Conservation (phyloP, 495 filamentous ascomycete species). For the Articulospora tetracladia region DNA sequence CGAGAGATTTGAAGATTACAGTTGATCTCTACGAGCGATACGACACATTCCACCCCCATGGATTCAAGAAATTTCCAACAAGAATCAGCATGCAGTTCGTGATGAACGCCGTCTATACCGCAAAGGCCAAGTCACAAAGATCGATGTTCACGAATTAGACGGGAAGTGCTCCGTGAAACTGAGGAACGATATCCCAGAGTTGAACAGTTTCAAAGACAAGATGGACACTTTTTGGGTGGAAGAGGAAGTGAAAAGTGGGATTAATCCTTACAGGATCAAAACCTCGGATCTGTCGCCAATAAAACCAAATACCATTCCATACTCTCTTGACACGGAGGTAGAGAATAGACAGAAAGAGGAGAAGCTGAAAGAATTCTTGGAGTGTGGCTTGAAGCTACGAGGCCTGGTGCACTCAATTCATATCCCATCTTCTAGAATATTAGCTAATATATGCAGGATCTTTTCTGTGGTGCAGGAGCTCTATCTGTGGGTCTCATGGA, state of each 20-base stretch:
- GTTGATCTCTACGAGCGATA: slow-evolving; percentile 5
- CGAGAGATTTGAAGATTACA: not conserved
- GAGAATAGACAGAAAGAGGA: not conserved
- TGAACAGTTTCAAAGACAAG: slow-evolving; percentile 1
- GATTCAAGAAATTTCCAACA: not conserved
- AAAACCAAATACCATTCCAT: not conserved
- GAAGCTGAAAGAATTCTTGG: not conserved
- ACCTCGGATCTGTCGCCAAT: not conserved
- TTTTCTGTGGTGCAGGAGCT: slow-evolving; percentile 10
- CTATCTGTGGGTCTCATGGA: slow-evolving; percentile 1
- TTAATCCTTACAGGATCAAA: not conserved
- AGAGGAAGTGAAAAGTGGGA: not conserved
- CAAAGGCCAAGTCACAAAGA: not conserved
- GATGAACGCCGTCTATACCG: slow-evolving; percentile 9
- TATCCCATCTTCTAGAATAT: not conserved
- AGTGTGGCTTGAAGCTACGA: not conserved
- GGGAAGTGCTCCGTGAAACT: slow-evolving; percentile 14
- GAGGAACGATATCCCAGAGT: not conserved
- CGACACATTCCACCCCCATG: not conserved
- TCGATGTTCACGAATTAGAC: not conserved
- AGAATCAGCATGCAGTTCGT: not conserved
- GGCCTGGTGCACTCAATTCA: not conserved
- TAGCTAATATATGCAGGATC: not conserved
- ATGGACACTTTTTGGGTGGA: slow-evolving; percentile 8
- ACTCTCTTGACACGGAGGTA: not conserved